Evolutionary conservation across 2,329 filamentous ascomycete genomes (phyloP).

Genomic region (Ascochyta koolunga): DNA sequence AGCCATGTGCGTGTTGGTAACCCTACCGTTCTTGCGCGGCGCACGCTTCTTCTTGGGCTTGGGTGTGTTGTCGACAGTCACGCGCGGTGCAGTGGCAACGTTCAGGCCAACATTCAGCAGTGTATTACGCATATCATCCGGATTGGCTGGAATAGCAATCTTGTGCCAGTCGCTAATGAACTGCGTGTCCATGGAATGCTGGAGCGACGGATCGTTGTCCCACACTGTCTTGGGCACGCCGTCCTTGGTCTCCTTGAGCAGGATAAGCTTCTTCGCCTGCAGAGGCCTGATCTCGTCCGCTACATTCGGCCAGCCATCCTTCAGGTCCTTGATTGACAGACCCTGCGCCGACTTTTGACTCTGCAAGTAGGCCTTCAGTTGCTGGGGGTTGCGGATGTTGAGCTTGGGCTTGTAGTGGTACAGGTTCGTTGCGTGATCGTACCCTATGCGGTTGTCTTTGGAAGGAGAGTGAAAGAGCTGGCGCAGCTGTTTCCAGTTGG

Average conservation of each 20-base stretch:
- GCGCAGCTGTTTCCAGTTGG: constrained; percentile 63
- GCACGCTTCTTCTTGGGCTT: constrained; percentile 78
- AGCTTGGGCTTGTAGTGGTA: constrained; percentile 86
- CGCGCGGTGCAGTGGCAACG: constrained; percentile 81
- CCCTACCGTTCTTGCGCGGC: constrained; percentile 75
- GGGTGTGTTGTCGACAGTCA: constrained; percentile 59
- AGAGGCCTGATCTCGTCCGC: constrained; percentile 78
- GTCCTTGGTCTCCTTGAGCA: constrained; percentile 91
- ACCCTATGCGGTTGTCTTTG: constrained; percentile 67
- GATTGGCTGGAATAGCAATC: constrained; percentile 72
- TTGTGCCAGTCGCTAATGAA: constrained; percentile 85
- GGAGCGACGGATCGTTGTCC: constrained; percentile 81
- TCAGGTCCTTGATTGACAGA: constrained; percentile 85
- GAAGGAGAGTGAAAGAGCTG: constrained; percentile 66
- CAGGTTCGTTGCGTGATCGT: constrained; percentile 65
- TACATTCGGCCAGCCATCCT: constrained; percentile 93
- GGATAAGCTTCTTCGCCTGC: constrained; percentile 77
- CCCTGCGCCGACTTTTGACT: constrained; percentile 79
- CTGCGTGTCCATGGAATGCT: constrained; percentile 77
- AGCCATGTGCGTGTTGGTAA: constrained; percentile 87
- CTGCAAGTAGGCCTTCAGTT: constrained; percentile 82
- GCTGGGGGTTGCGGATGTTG: constrained; percentile 76
- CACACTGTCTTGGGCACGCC: constrained; percentile 80
- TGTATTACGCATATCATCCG: constrained; percentile 77
- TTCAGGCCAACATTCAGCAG: constrained; percentile 80